Conservation (phyloP, 208 protist genomes). For the Leishmania mexicana region DNA sequence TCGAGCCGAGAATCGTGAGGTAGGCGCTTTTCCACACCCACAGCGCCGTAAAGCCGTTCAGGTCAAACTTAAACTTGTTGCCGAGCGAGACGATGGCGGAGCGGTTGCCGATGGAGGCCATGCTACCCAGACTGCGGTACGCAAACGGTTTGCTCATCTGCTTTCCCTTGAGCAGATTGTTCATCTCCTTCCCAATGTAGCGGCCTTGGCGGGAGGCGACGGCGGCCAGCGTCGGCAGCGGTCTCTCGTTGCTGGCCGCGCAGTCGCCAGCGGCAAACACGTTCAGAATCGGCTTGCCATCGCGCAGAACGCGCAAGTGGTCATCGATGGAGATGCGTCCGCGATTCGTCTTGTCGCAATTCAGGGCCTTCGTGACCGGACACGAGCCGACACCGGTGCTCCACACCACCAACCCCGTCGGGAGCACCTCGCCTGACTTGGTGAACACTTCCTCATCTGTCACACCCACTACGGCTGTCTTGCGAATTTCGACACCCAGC, state of each 20-base stretch:
- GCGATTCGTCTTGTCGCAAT: constrained; percentile 71
- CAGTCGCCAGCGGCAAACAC: constrained; percentile 91
- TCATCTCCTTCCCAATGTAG: constrained; percentile 78
- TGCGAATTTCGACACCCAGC: constrained; percentile 70
- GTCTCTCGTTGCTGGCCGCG: constrained; percentile 55
- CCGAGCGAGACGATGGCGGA: constrained; percentile 77
- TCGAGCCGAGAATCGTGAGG: constrained; percentile 81
- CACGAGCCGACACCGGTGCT: constrained; percentile 86
- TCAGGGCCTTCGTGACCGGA: constrained; percentile 69
- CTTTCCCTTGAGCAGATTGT: constrained; percentile 41
- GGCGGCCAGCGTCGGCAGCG: constrained; percentile 77
- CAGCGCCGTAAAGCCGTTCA: constrained; percentile 78
- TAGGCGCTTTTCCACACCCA: constrained; percentile 89
- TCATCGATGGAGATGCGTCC: constrained; percentile 75
- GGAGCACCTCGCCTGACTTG: constrained; percentile 69
- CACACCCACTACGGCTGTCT: constrained; percentile 75
- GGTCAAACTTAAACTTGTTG: constrained; percentile 51
- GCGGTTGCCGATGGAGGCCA: constrained; percentile 78
- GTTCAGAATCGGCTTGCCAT: constrained; percentile 67
- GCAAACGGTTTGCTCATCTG: constrained; percentile 47
- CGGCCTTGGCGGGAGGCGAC: constrained; percentile 83
- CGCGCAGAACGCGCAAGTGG: constrained; percentile 66
- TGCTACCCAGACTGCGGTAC: constrained; percentile 82
- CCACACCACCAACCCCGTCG: constrained; percentile 83
- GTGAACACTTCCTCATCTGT: constrained; percentile 71